Conservation (phyloP, 2,329 filamentous ascomycete genomes). For the Colletotrichum siamense region DNA sequence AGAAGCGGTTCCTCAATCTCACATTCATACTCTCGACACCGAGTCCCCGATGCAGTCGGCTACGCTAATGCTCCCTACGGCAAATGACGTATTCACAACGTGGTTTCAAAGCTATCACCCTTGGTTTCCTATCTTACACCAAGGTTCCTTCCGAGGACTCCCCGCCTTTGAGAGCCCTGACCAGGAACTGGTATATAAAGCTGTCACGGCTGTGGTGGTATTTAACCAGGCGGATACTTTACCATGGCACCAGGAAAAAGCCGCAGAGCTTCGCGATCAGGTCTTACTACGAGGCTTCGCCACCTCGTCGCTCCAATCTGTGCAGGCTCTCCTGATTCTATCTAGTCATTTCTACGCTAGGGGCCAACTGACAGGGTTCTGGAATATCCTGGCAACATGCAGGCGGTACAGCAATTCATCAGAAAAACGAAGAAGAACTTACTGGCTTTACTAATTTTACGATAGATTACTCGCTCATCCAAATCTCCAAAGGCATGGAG, state of each 20-base stretch:
- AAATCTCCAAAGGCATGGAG: rapidly evolving
- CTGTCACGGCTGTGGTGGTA: rapidly evolving
- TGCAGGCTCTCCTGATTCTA: background rate
- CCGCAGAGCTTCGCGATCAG: background rate
- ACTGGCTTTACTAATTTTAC: background rate
- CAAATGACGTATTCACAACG: rapidly evolving
- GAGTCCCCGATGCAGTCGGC: background rate
- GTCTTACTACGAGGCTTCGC: rapidly evolving
- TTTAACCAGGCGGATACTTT: background rate
- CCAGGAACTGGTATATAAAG: background rate
- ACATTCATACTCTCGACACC: rapidly evolving
- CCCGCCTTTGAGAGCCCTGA: rapidly evolving
- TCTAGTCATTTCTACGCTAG: background rate
- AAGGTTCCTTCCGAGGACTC: background rate
- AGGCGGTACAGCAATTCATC: background rate
- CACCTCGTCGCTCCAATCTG: background rate
- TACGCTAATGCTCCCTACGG: rapidly evolving
- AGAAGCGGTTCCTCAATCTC: background rate
- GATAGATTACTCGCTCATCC: background rate
- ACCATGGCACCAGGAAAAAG: background rate
- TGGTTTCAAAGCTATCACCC: background rate
- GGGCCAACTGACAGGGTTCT: rapidly evolving
- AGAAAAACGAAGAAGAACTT: background rate
- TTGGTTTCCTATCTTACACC: background rate
- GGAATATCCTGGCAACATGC: rapidly evolving